These are phyloP conservation scores for Viridothelium virens DNA, from an alignment of 495 filamentous ascomycete genomes.

Conservation along the genomic window DNA sequence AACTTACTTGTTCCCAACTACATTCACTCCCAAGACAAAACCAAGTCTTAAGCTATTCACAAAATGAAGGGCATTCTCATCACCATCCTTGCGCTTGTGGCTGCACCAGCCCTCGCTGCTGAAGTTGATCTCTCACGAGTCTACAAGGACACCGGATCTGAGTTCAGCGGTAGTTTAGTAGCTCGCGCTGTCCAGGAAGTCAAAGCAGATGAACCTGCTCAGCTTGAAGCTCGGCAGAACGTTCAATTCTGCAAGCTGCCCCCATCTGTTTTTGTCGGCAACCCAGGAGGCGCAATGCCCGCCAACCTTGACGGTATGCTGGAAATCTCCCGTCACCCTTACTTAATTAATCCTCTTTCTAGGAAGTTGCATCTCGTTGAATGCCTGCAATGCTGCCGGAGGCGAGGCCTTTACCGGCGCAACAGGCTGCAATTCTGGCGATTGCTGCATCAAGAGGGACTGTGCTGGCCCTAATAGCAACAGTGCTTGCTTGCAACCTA, in stretches of 20 bases:
- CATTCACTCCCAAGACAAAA: background rate
- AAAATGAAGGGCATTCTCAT: constrained; percentile 1
- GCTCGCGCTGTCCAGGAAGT: background rate
- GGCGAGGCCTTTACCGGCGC: constrained; percentile 2
- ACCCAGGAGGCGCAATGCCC: constrained; percentile 8
- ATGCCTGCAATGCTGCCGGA: background rate
- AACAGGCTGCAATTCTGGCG: background rate
- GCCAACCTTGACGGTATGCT: constrained; percentile 7
- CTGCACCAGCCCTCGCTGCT: constrained; percentile 4
- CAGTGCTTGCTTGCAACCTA: constrained; percentile 3
- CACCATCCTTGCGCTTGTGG: background rate
- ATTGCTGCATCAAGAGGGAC: constrained; percentile 2
- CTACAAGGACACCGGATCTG: background rate
- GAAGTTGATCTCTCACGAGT: background rate
- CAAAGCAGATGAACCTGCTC: background rate
- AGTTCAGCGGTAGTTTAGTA: background rate
- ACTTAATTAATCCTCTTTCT: background rate
- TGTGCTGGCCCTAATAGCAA: constrained; percentile 4
- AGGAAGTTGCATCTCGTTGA: constrained; percentile 6
- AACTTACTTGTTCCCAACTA: background rate
- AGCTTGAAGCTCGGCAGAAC: background rate
- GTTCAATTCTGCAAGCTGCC: constrained; percentile 1
- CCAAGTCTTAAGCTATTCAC: background rate
- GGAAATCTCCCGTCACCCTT: background rate
- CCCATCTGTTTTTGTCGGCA: constrained; percentile 7